Evolutionary conservation across 1,284 basidiomycete genomes (phyloP).

Genomic region (Leccinum proliferum): DNA sequence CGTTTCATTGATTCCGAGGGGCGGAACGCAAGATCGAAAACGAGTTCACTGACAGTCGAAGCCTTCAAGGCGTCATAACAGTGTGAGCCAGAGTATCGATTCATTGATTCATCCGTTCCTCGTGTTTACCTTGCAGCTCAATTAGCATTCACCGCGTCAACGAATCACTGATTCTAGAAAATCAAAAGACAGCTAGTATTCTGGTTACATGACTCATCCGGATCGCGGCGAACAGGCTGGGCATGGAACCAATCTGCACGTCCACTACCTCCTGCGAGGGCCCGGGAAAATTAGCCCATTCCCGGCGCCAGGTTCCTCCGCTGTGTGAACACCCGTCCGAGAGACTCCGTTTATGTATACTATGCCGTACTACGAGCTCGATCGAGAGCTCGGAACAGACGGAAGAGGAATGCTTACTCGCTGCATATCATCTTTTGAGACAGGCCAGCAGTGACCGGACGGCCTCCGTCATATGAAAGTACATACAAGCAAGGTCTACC

Average conservation of each 20-base stretch:
- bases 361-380: conserved; percentile 25
- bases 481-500: conserved; percentile 41
- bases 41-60: conserved; percentile 3
- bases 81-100: conserved; percentile 3
- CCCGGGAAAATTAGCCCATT: background rate
- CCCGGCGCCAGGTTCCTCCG: background rate
- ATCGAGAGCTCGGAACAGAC: conserved; percentile 45
- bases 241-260: too few species aligned
- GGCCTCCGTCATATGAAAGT: conserved; percentile 18
- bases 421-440: conserved; percentile 35
- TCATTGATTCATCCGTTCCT: background rate
- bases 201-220: conserved; percentile 18
- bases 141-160: conserved; percentile 36
- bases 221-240: conserved; percentile 40
- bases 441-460: conserved; percentile 4
- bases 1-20: too few species aligned
- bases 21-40: too few species aligned
- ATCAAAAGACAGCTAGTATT: background rate
- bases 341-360: conserved; percentile 36
- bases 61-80: conserved; percentile 35
- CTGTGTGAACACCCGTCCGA: conserved; percentile 52
- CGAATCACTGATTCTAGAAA: background rate
- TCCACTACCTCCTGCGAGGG: background rate
- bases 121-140: conserved; percentile 48
- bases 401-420: conserved; percentile 22